These are phyloP conservation scores for Boletus insuetus DNA, from an alignment of 768 basidiomycete species.

Conservation along the genomic window DNA sequence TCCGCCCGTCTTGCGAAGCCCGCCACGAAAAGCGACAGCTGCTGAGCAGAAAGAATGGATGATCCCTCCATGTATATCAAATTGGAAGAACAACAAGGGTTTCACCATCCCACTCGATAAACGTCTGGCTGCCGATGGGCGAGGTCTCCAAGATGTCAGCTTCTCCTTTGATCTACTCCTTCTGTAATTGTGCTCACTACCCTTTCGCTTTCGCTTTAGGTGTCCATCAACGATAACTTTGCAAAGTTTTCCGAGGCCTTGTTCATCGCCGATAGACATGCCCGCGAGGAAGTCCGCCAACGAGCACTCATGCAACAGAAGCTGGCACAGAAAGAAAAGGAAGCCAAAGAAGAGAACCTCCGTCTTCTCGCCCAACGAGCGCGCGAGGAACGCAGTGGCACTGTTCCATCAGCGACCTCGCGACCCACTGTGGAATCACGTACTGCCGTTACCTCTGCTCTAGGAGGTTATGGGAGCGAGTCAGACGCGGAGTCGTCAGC, in stretches of 20 bases:
- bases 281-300: constrained; percentile 96
- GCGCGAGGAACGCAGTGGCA: constrained; percentile 87
- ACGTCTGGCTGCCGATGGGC: constrained; percentile 95
- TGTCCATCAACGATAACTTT: constrained; percentile 99
- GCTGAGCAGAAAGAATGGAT: constrained; percentile 99
- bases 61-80: constrained; percentile 99
- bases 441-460: constrained; percentile 68
- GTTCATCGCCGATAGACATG: constrained; percentile 94
- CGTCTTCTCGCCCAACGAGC: constrained; percentile 93
- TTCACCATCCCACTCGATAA: constrained; percentile 99
- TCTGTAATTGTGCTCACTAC: neutral
- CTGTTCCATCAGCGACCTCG: constrained; percentile 53
- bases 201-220: constrained; percentile 42
- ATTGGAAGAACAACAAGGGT: constrained; percentile 99
- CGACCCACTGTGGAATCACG: constrained; percentile 66
- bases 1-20: constrained; percentile 91
- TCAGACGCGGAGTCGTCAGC: constrained; percentile 48
- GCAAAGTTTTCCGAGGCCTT: constrained; percentile 97
- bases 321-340: constrained; percentile 96
- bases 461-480: constrained; percentile 87
- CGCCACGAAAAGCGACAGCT: constrained; percentile 92
- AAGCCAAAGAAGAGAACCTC: constrained; percentile 93
- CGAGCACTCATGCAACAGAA: constrained; percentile 98
- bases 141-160: constrained; percentile 94
- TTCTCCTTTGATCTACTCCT: neutral